Percentiles rank a stretch among this genome's conserved stretches.
Conservation (phyloP, 768 basidiomycete species). For the Lentinula edodes region DNA sequence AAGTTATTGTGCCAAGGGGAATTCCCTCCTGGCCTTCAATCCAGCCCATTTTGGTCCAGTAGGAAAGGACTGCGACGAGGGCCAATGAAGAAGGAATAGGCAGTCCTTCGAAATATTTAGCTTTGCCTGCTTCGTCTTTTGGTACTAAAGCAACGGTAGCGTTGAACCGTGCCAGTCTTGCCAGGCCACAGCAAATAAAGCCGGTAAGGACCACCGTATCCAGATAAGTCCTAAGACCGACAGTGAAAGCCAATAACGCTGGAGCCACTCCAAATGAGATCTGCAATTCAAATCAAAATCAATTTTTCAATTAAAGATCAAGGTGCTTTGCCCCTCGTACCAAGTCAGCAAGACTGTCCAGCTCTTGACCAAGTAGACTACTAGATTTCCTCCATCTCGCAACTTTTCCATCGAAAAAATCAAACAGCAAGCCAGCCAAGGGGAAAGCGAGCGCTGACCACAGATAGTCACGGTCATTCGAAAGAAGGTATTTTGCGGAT, state of each 20-base stretch:
- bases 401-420: conserved; percentile 96
- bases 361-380: conserved; percentile 94
- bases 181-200: conserved; percentile 95
- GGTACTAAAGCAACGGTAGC: conserved; percentile 94
- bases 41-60: conserved; percentile 83
- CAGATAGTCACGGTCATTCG: conserved; percentile 72
- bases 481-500: conserved; percentile 82
- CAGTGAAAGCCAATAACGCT: conserved; percentile 83
- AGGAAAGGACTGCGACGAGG: conserved; percentile 74
- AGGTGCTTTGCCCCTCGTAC: conserved; percentile 36
- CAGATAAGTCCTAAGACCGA: conserved; percentile 87
- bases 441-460: conserved; percentile 88
- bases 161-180: conserved; percentile 96
- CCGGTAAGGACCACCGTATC: conserved; percentile 83
- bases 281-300: conserved; percentile 31
- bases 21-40: conserved; percentile 72
- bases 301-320: conserved; percentile 6
- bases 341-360: conserved; percentile 95
- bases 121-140: conserved; percentile 80
- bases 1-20: conserved; percentile 65
- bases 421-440: conserved; percentile 92
- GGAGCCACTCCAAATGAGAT: conserved; percentile 98
- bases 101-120: conserved; percentile 94
- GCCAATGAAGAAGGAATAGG: conserved; percentile 90
- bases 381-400: conserved; percentile 95